These are phyloP conservation scores for Cucumis sativus DNA, from an alignment of 306 rosid genomes.

Conservation along the genomic window DNA sequence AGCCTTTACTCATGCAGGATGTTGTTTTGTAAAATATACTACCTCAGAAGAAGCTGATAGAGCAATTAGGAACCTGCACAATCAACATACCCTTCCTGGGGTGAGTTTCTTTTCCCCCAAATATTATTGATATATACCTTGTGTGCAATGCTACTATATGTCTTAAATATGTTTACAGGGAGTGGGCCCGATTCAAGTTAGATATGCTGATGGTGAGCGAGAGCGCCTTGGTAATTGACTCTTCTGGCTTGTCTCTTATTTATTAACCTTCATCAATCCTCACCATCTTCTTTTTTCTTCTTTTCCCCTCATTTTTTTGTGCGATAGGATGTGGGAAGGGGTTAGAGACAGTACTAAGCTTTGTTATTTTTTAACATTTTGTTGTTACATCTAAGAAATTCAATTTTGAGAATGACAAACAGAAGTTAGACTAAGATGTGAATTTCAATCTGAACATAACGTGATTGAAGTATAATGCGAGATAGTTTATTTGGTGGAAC, in stretches of 20 bases:
- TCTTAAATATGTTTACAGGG: slow-evolving; percentile 42
- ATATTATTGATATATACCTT: slow-evolving; percentile 8
- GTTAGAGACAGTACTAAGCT: background rate
- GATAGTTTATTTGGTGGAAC: background rate
- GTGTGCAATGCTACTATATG: slow-evolving; percentile 9
- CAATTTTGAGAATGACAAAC: background rate
- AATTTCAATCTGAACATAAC: background rate
- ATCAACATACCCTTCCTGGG: slow-evolving; percentile 91
- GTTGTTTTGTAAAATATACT: slow-evolving; percentile 92
- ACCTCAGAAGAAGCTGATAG: slow-evolving; percentile 89
- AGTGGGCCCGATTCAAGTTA: slow-evolving; percentile 85
- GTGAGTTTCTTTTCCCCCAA: slow-evolving; percentile 37
- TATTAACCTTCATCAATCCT: background rate
- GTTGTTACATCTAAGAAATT: background rate
- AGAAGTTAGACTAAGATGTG: background rate
- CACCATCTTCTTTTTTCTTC: background rate
- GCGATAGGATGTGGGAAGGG: background rate
- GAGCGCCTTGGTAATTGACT: slow-evolving; percentile 83
- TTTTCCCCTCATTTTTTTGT: background rate
- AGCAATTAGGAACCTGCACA: slow-evolving; percentile 88
- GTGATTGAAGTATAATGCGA: background rate
- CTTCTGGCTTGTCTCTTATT: slow-evolving; percentile 1
- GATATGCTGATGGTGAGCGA: slow-evolving; percentile 98
- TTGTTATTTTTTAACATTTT: background rate
- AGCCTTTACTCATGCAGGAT: slow-evolving; percentile 64